Conservation (phyloP, 2,329 filamentous ascomycete genomes). For the Leptographium wingfieldii region DNA sequence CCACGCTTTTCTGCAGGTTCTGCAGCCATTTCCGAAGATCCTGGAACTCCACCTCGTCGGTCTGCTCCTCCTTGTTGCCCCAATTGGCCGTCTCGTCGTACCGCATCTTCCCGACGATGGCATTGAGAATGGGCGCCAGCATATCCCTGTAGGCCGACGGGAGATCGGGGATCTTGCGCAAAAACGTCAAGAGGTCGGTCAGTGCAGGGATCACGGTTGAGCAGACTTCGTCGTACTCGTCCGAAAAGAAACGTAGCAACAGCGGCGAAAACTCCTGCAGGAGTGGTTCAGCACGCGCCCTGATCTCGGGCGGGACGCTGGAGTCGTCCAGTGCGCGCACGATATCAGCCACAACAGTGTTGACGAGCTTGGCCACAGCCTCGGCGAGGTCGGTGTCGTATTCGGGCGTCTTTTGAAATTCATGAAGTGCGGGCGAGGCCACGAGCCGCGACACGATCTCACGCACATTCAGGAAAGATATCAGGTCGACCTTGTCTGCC, state of each 20-base stretch:
- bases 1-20: conserved; percentile 83
- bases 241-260: conserved; percentile 85
- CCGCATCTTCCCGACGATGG: conserved; percentile 90
- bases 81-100: conserved; percentile 91
- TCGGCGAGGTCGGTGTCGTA: conserved; percentile 96
- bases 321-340: conserved; percentile 70
- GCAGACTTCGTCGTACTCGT: conserved; percentile 97
- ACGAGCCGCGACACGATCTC: conserved; percentile 79
- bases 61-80: conserved; percentile 89
- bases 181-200: conserved; percentile 81
- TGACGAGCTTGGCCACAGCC: conserved; percentile 88
- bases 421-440: conserved; percentile 65
- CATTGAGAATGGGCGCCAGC: conserved; percentile 77
- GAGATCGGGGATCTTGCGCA: conserved; percentile 68
- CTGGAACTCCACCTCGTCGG: conserved; percentile 94
- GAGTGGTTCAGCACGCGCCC: conserved; percentile 65
- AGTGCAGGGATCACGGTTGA: conserved; percentile 89
- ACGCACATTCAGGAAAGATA: conserved; percentile 76
- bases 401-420: conserved; percentile 65
- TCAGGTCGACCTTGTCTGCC: conserved; percentile 86
- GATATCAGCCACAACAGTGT: conserved; percentile 76
- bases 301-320: conserved; percentile 48
- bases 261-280: conserved; percentile 76
- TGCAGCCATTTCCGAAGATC: conserved; percentile 84
- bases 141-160: conserved; percentile 66